These are phyloP conservation scores for Penicillium palitans DNA, from an alignment of 2,329 filamentous ascomycete genomes.

Conservation along the genomic window DNA sequence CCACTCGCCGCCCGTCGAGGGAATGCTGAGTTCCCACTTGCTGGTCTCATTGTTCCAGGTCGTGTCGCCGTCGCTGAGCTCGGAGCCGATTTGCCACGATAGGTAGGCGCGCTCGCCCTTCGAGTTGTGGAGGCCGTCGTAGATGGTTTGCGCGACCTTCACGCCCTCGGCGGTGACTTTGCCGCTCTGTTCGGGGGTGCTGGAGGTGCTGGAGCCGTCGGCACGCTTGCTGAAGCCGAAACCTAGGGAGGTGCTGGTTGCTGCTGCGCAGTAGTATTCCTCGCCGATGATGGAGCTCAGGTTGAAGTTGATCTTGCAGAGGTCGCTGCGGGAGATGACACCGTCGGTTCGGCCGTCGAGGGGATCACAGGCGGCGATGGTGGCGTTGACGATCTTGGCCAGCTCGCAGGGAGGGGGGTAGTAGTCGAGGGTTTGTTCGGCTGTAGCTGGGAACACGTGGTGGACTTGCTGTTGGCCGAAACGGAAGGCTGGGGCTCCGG, in stretches of 20 bases:
- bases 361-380: conserved; percentile 56
- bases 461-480: conserved; percentile 47
- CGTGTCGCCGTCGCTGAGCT: conserved; percentile 28
- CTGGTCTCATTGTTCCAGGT: conserved; percentile 28
- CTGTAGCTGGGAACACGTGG: conserved; percentile 42
- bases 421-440: conserved; percentile 46
- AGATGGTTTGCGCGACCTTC: conserved; percentile 38
- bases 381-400: conserved; percentile 50
- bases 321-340: conserved; percentile 52
- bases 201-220: conserved; percentile 21
- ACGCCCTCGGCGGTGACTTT: conserved; percentile 31
- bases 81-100: conserved; percentile 29
- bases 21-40: conserved; percentile 34
- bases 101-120: conserved; percentile 46
- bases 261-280: conserved; percentile 47
- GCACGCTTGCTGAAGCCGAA: conserved; percentile 33
- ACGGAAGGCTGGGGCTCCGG: conserved; percentile 51
- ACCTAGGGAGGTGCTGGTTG: conserved; percentile 28
- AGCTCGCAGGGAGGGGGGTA: conserved; percentile 42
- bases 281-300: conserved; percentile 50
- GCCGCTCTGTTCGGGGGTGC: conserved; percentile 34
- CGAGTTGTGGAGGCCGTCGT: conserved; percentile 44
- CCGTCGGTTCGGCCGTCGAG: conserved; percentile 58
- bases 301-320: conserved; percentile 51
- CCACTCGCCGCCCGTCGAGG: conserved; percentile 43